phyloP scores from a whole-genome alignment of 2,329 filamentous ascomycete genomes.

The Colletotrichum simmondsii region DNA sequence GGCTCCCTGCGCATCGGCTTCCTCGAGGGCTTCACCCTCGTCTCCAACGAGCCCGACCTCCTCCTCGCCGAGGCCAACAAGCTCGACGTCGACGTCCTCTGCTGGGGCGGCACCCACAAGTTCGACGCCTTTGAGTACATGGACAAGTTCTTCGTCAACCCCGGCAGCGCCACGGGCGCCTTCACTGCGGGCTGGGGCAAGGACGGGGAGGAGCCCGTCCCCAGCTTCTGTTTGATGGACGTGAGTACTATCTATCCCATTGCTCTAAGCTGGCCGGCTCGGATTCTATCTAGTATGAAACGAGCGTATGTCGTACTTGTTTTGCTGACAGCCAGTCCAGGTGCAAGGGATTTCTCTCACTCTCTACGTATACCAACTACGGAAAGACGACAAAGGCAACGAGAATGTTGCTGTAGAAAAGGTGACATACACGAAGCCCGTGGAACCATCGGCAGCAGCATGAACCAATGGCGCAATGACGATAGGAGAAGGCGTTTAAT shows the following conservation, averaged over 20 bases:
- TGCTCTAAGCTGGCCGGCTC: too few relatives aligned
- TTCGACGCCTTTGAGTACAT: conserved; percentile 80
- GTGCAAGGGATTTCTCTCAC: conserved; percentile 97
- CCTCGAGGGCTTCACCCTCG: conserved; percentile 75
- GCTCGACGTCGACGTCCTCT: conserved; percentile 75
- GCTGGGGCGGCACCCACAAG: conserved; percentile 75
- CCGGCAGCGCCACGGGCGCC: conserved; percentile 73
- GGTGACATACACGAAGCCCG: conserved; percentile 85
- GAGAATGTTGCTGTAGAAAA: conserved; percentile 88
- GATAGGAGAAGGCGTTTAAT: neutral
- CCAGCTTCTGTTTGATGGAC: conserved; percentile 98
- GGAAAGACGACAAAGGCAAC: conserved; percentile 79
- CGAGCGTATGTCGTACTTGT: neutral
- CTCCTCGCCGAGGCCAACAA: conserved; percentile 75
- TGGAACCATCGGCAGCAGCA: conserved; percentile 65
- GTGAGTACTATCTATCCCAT: conserved; percentile 55
- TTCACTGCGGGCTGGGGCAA: conserved; percentile 68
- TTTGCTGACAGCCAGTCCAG: conserved; percentile 56
- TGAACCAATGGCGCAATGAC: conserved; percentile 44
- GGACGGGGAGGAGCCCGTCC: conserved; percentile 78
- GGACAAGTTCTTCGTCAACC: conserved; percentile 80
- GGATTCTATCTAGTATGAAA: too few relatives aligned
- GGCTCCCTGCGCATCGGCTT: conserved; percentile 74
- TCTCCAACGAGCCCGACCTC: conserved; percentile 74
- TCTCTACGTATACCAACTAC: conserved; percentile 91